phyloP scores from a whole-genome alignment of 768 basidiomycete species.

The Hypsizygus marmoreus region DNA sequence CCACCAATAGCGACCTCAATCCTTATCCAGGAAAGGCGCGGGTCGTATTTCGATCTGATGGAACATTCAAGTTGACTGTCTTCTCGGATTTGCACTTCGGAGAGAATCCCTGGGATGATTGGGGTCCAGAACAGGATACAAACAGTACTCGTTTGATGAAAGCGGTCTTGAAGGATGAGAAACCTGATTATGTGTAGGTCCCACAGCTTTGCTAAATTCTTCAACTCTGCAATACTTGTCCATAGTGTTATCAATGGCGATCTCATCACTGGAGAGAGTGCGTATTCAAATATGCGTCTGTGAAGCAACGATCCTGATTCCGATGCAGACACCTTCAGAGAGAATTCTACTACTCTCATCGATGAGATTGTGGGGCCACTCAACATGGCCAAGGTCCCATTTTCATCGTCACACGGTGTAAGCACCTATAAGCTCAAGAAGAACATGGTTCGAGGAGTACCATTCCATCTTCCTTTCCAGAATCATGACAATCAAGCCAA shows the following conservation, averaged over 20 bases:
- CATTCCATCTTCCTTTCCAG: slow-evolving; percentile 30
- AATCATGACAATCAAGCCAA: slow-evolving; percentile 77
- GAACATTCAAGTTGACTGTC: slow-evolving; percentile 70
- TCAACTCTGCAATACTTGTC: not conserved
- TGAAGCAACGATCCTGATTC: not conserved
- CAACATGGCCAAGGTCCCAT: slow-evolving; percentile 57
- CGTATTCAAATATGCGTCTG: slow-evolving; percentile 14
- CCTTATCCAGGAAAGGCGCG: slow-evolving; percentile 45
- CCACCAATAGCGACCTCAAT: slow-evolving; percentile 19
- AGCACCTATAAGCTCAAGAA: slow-evolving; percentile 21
- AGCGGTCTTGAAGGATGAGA: slow-evolving; percentile 53
- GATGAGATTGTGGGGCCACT: slow-evolving; percentile 66
- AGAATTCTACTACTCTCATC: slow-evolving; percentile 67
- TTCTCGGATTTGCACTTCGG: slow-evolving; percentile 80
- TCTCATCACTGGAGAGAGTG: slow-evolving; percentile 72
- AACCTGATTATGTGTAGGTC: slow-evolving; percentile 70
- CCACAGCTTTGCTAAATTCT: not conserved
- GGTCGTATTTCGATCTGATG: slow-evolving; percentile 56
- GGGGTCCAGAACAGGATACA: slow-evolving; percentile 68
- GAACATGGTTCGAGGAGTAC: too few relatives aligned
- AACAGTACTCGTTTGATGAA: slow-evolving; percentile 65
- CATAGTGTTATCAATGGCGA: slow-evolving; percentile 71
- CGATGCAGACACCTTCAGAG: slow-evolving; percentile 56
- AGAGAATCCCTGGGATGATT: slow-evolving; percentile 70
- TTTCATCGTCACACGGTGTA: slow-evolving; percentile 71